Conservation (phyloP, 805 yeast species). For the Saccharomycopsis amapae region DNA sequence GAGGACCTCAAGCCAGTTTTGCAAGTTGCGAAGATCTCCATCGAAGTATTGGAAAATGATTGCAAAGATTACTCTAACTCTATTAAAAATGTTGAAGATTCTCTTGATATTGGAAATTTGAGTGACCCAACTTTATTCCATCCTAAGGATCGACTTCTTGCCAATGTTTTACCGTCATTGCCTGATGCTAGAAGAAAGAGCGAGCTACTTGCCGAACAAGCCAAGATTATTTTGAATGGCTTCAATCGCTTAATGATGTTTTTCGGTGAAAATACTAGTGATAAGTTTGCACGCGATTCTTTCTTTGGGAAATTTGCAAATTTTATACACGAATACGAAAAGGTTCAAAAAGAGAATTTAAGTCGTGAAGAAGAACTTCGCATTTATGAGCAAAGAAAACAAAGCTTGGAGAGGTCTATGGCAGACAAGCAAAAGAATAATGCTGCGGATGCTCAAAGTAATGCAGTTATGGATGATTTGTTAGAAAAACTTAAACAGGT, state of each 20-base stretch:
- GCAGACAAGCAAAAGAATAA: slow-evolving; percentile 7
- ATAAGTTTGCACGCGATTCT: slow-evolving; percentile 53
- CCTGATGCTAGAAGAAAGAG: slow-evolving; percentile 72
- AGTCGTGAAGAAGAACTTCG: slow-evolving; percentile 77
- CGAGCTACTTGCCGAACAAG: slow-evolving; percentile 55
- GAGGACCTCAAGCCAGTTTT: slow-evolving; percentile 58
- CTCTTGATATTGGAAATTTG: slow-evolving; percentile 76
- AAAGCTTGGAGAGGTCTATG: slow-evolving; percentile 32
- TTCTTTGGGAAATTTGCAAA: slow-evolving; percentile 77
- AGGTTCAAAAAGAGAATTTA: slow-evolving; percentile 71
- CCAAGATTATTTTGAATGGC: slow-evolving; percentile 53
- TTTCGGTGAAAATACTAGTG: slow-evolving; percentile 86
- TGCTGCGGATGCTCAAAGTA: background rate
- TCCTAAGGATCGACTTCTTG: slow-evolving; percentile 70
- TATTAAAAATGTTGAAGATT: slow-evolving; percentile 62
- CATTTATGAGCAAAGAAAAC: slow-evolving; percentile 69
- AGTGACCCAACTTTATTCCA: slow-evolving; percentile 75
- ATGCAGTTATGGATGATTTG: slow-evolving; percentile 69
- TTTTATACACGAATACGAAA: slow-evolving; percentile 71
- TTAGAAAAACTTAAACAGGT: slow-evolving; percentile 69
- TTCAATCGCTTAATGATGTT: slow-evolving; percentile 67
- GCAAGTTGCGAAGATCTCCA: slow-evolving; percentile 62
- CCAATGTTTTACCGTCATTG: slow-evolving; percentile 54
- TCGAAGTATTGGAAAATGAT: slow-evolving; percentile 75
- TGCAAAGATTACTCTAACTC: slow-evolving; percentile 55